A percentile compares a stretch with the other conserved stretches of the same genome.
Evolutionary conservation across 345 rosid species (phyloP).

Genomic region (Combretum micranthum): DNA sequence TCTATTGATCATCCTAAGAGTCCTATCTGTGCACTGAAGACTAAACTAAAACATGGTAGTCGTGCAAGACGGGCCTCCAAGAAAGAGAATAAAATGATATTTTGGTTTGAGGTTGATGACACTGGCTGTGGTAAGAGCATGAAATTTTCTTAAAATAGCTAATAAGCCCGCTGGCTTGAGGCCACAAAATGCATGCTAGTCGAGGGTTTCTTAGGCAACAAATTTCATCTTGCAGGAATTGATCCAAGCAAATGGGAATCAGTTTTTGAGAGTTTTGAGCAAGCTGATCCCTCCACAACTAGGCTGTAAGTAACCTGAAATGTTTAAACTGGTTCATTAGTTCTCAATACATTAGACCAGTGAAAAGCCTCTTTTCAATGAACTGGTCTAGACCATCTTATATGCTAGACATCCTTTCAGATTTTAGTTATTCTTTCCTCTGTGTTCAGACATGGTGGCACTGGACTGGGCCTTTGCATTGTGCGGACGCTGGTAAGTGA

Average conservation of each 20-base stretch:
- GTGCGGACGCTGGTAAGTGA: slow-evolving; percentile 83
- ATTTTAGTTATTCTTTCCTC: not conserved
- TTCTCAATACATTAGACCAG: not conserved
- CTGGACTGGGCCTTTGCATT: slow-evolving; percentile 96
- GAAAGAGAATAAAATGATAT: slow-evolving; percentile 61
- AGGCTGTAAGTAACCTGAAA: slow-evolving; percentile 49
- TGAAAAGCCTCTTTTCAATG: not conserved
- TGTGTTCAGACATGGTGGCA: slow-evolving; percentile 85
- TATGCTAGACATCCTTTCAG: not conserved
- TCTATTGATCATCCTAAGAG: slow-evolving; percentile 45
- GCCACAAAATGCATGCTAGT: too few species aligned
- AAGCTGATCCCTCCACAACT: slow-evolving; percentile 99
- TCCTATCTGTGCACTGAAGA: slow-evolving; percentile 39
- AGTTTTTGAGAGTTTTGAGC: slow-evolving; percentile 98
- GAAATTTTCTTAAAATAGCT: slow-evolving; percentile 4
- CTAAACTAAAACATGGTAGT: slow-evolving; percentile 59
- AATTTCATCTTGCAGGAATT: slow-evolving; percentile 46
- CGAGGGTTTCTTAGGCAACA: too few species aligned
- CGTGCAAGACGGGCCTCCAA: slow-evolving; percentile 41
- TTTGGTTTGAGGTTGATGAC: slow-evolving; percentile 94
- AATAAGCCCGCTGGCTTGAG: too few species aligned
- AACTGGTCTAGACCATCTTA: not conserved
- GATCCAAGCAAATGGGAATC: slow-evolving; percentile 98
- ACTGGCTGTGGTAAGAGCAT: slow-evolving; percentile 79
- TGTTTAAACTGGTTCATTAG: not conserved